Conservation (phyloP, 805 yeast genomes). For the Candida caryicola region DNA sequence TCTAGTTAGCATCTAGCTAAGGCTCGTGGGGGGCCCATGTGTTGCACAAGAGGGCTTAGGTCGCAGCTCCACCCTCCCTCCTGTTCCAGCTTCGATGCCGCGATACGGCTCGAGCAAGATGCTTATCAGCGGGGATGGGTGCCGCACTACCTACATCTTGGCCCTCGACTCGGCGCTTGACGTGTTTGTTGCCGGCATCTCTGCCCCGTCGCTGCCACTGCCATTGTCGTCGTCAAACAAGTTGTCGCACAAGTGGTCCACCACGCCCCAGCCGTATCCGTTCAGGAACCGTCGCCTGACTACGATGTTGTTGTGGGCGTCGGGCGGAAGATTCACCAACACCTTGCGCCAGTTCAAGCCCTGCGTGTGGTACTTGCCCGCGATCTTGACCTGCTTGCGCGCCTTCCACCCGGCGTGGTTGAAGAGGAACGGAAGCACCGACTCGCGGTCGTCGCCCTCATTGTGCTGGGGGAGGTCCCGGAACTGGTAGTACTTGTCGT, state of each 20-base stretch:
- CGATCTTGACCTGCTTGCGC: slow-evolving; percentile 40
- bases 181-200: neutral
- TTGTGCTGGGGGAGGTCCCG: slow-evolving; percentile 26
- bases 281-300: slow-evolving; percentile 43
- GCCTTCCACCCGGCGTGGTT: slow-evolving; percentile 33
- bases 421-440: slow-evolving; percentile 17
- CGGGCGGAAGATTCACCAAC: slow-evolving; percentile 42
- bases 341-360: slow-evolving; percentile 44
- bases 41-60: neutral
- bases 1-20: neutral
- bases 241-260: slow-evolving; percentile 37
- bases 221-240: slow-evolving; percentile 15
- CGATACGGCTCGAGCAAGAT: no score
- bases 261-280: slow-evolving; percentile 48
- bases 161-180: neutral
- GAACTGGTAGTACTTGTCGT: slow-evolving; percentile 40
- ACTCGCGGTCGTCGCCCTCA: slow-evolving; percentile 10
- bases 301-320: slow-evolving; percentile 45
- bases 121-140: no score
- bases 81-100: no score
- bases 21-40: neutral
- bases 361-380: slow-evolving; percentile 38
- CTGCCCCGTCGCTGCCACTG: slow-evolving; percentile 3
- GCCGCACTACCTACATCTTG: neutral
- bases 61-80: neutral